Evolutionary conservation across 2,329 filamentous ascomycete species (phyloP), one percentile per base, ranked within the genome.

Genomic region (Penicillium sp.): DNA sequence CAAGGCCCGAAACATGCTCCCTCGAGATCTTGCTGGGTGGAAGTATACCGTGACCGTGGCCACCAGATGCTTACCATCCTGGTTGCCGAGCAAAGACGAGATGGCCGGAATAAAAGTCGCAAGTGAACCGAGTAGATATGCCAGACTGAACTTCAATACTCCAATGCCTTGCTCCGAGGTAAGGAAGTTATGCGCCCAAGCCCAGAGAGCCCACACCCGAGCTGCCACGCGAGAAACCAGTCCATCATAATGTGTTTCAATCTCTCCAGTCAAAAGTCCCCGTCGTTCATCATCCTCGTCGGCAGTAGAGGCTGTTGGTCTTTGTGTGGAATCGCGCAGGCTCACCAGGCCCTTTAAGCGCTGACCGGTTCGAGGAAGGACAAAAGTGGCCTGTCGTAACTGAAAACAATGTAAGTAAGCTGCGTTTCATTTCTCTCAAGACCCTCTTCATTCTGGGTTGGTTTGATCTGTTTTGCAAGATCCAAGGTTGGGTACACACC

Each of bases 31-130:
- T 4, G 87, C 85, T 3, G 90, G 88, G 61, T 95, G 88, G 56
- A 95, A 96, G 58, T 95, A 96, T 8, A 95, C 89, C 0, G 87
- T 93, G 41, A 95, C 79, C 2, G 90, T 95, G 20, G 88, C 88
- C 35, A 95, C 87, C 57, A 95, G 82, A 64, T 95, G 90, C 59
- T 95, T 95, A 34, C 87, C 87, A 65, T 95, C 89, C 57, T 88
- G 84, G 47, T 82, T 74, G 8, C 90, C 90, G 11, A 95, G 71
- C 39, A 88, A 77, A 6, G 73, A 68, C 11, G 87, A 81, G 39
- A 95, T 72, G 2, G 76, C 74, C 2, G 82, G 77, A 45, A 86
- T 80, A 54, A 95, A 92, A 0, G 89, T 95, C 23, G 82, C 87
- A 62, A 94, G 70, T 51, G 85, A 93, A 12, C 85, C 90, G 22